Conservation (phyloP, 2,329 filamentous ascomycete species). For the Scorias spongiosa region DNA sequence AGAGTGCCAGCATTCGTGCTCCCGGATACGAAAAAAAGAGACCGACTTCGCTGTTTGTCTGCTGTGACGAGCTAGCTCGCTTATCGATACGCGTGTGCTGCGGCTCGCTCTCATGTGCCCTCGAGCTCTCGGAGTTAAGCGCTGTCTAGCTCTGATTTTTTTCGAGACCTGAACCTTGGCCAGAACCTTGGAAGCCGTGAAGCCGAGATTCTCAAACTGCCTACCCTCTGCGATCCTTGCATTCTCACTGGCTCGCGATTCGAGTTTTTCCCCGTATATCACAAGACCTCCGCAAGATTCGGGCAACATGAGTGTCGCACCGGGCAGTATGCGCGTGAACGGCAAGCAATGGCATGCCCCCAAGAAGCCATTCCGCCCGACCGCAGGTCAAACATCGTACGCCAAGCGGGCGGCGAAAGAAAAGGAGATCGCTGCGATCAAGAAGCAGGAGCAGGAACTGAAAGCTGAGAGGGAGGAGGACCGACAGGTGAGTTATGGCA, state of each 20-base stretch:
- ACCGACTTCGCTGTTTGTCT: no score
- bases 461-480: slow-evolving; percentile 90
- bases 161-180: no score
- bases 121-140: no score
- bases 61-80: no score
- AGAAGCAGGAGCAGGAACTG: slow-evolving; percentile 89
- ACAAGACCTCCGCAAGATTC: not conserved
- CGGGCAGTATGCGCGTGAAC: slow-evolving; percentile 60
- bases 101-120: no score
- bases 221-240: not conserved
- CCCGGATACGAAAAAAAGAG: no score
- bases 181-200: no score
- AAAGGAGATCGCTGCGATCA: slow-evolving; percentile 56
- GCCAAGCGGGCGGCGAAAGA: slow-evolving; percentile 59
- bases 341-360: slow-evolving; percentile 88
- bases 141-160: no score
- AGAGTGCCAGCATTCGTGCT: no score
- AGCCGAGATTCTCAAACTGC: not conserved
- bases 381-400: slow-evolving; percentile 61
- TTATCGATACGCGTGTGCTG: no score
- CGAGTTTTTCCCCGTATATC: not conserved
- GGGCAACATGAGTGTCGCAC: not conserved
- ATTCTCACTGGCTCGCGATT: not conserved
- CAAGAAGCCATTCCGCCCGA: slow-evolving; percentile 75
- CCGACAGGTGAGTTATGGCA: slow-evolving; percentile 47